These are phyloP conservation scores for Glycine tomentella DNA, from an alignment of 306 rosid genomes.

Conservation along the genomic window DNA sequence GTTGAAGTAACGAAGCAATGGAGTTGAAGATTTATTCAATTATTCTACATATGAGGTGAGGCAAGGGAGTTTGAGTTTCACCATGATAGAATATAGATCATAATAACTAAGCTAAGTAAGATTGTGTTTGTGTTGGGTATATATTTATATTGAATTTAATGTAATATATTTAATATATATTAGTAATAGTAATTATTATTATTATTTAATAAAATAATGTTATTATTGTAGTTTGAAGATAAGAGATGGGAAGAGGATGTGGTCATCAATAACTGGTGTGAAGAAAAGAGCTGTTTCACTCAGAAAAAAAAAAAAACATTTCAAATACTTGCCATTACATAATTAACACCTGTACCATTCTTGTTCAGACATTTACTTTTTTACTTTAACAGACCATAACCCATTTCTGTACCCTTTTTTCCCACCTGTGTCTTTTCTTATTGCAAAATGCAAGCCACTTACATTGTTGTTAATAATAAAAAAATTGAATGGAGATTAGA, in stretches of 20 bases:
- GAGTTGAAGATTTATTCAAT: conserved; percentile 16
- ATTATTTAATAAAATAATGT: neutral
- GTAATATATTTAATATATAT: neutral
- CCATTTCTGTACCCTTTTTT: conserved; percentile 16
- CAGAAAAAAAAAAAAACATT: conserved; percentile 47
- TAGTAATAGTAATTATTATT: neutral
- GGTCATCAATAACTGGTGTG: conserved; percentile 77
- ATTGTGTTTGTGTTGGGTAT: conserved; percentile 41
- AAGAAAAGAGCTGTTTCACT: conserved; percentile 64
- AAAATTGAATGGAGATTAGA: neutral
- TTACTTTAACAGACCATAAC: conserved; percentile 34
- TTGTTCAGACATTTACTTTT: conserved; percentile 36
- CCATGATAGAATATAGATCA: conserved; percentile 18
- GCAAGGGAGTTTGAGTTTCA: conserved; percentile 31
- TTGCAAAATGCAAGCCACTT: neutral
- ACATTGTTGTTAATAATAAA: neutral
- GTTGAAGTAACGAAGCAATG: conserved; percentile 4
- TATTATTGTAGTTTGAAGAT: conserved; percentile 43
- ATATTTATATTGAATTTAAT: conserved; percentile 6
- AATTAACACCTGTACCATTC: conserved; percentile 46
- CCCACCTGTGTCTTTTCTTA: neutral
- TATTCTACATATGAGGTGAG: conserved; percentile 31
- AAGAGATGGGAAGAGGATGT: conserved; percentile 66
- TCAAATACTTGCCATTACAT: conserved; percentile 47
- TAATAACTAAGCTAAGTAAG: conserved; percentile 42